Evolutionary conservation across 768 basidiomycete genomes (phyloP).

Genomic region (Termitomyces sp.): DNA sequence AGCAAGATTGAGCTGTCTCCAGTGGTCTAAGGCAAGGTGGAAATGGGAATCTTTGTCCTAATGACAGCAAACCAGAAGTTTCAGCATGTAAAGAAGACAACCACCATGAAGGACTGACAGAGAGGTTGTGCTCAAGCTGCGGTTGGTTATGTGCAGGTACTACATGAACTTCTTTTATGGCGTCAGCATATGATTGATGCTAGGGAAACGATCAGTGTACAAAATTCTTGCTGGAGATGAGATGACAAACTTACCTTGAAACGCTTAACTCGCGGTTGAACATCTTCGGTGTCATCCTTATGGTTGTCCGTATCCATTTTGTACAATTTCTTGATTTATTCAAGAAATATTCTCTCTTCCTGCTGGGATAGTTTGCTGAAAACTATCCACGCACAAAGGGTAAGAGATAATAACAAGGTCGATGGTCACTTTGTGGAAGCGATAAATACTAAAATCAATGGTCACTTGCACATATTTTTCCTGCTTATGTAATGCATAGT

Average conservation of each 20-base stretch:
- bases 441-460: background rate
- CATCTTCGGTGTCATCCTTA: conserved; percentile 17
- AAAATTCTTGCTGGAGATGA: background rate
- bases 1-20: conserved; percentile 76
- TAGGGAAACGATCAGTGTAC: conserved; percentile 18
- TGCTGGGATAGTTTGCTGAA: background rate
- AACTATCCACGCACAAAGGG: background rate
- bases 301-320: conserved; percentile 12
- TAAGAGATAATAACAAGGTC: background rate
- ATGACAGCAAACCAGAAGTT: background rate
- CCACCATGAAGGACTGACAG: conserved; percentile 34
- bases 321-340: background rate
- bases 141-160: conserved; percentile 55
- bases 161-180: conserved; percentile 64
- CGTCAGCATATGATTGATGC: conserved; percentile 70
- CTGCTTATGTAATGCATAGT: background rate
- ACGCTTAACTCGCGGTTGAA: conserved; percentile 34
- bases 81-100: background rate
- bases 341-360: background rate
- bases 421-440: background rate
- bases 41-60: conserved; percentile 81
- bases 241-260: conserved; percentile 35
- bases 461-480: background rate
- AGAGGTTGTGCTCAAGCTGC: conserved; percentile 56
- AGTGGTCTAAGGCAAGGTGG: conserved; percentile 63